Evolutionary conservation across 495 filamentous ascomycete species (phyloP).

Genomic region (Penicillium silybi): DNA sequence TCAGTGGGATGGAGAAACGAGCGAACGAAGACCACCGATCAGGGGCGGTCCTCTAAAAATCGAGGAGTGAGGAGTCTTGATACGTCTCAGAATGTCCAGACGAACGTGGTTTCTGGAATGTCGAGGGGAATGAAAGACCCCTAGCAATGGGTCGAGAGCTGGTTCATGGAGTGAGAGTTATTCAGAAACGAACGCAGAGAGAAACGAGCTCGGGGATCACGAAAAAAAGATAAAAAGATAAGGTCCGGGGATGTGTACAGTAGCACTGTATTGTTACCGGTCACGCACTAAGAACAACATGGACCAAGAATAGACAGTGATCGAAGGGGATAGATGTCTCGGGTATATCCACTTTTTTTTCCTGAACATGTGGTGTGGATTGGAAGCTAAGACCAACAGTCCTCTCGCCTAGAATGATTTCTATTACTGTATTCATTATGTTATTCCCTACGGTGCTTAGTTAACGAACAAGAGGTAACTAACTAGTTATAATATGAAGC

Average conservation of each 20-base stretch:
- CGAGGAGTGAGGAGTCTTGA: slow-evolving; percentile 6
- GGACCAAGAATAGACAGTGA: background rate
- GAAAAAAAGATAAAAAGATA: background rate
- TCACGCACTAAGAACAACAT: background rate
- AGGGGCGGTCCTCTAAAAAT: background rate
- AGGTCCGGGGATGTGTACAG: background rate
- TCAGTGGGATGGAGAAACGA: slow-evolving; percentile 11
- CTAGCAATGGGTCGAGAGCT: slow-evolving; percentile 16
- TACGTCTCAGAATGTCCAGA: slow-evolving; percentile 13
- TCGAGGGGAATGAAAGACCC: slow-evolving; percentile 19
- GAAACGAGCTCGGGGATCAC: background rate
- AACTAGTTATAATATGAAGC: too few relatives aligned
- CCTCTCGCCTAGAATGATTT: too few relatives aligned
- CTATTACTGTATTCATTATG: too few relatives aligned
- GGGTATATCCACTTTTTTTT: slow-evolving; percentile 2
- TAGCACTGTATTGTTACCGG: background rate
- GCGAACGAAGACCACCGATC: slow-evolving; percentile 12
- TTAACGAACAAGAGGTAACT: too few relatives aligned
- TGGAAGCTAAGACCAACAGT: background rate
- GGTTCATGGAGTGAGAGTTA: too few relatives aligned
- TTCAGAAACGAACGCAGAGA: background rate
- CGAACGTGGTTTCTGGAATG: slow-evolving; percentile 27
- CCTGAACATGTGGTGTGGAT: background rate
- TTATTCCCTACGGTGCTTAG: too few relatives aligned
- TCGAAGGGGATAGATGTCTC: slow-evolving; percentile 2